Conservation (phyloP, 148 eudicot species). For the Rhododendron mucronatum region DNA sequence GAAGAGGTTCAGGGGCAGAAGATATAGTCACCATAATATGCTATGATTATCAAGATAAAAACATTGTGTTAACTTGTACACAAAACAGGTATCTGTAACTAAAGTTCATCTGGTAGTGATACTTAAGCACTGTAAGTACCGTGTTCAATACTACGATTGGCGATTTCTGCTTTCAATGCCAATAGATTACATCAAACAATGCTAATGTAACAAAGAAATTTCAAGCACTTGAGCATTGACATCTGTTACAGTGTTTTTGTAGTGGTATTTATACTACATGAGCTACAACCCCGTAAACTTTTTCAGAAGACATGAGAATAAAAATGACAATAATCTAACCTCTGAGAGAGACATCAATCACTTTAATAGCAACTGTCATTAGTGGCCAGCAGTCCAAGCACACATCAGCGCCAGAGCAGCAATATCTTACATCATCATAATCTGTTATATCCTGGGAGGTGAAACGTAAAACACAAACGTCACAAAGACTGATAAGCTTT, state of each 20-base stretch:
- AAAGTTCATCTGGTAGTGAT: too few relatives aligned
- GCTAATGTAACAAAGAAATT: background rate
- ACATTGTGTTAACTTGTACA: too few relatives aligned
- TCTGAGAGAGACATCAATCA: conserved; percentile 83
- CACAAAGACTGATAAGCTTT: background rate
- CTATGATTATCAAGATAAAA: too few relatives aligned
- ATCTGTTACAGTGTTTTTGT: background rate
- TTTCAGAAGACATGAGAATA: background rate
- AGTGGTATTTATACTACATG: background rate
- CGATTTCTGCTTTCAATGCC: background rate
- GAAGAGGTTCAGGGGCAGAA: too few relatives aligned
- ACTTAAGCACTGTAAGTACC: too few relatives aligned
- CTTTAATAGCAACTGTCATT: conserved; percentile 92
- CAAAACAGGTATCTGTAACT: too few relatives aligned
- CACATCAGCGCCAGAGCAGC: conserved; percentile 91
- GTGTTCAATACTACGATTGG: too few relatives aligned
- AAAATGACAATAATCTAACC: conserved; percentile 35
- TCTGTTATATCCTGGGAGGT: conserved; percentile 78
- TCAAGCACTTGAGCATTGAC: too few relatives aligned
- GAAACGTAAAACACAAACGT: conserved; percentile 9
- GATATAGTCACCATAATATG: too few relatives aligned
- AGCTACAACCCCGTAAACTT: background rate
- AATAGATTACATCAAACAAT: too few relatives aligned
- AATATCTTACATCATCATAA: conserved; percentile 88
- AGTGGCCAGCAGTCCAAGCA: conserved; percentile 92